Evolutionary conservation across 2,329 filamentous ascomycete genomes (phyloP).

Genomic region (Diaporthe capsici): DNA sequence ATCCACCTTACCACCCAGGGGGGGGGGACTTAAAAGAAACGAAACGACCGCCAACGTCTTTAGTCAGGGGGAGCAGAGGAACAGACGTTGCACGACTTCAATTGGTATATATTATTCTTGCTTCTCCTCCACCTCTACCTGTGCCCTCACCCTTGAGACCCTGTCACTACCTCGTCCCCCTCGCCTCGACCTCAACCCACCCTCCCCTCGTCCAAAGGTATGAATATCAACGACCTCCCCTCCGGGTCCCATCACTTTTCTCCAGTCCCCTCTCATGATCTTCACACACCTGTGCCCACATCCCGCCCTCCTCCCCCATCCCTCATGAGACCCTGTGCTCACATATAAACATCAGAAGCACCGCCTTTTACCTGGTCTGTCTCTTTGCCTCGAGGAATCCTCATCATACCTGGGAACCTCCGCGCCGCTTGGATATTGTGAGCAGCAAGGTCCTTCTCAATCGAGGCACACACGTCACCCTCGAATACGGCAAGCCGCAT

Average conservation of each 20-base stretch:
- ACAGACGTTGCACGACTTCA: conserved; percentile 34
- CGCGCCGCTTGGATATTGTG: conserved; percentile 29
- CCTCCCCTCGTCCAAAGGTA: conserved; percentile 31
- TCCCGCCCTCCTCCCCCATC: conserved; percentile 1
- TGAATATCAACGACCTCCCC: conserved; percentile 29
- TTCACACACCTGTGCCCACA: conserved; percentile 4
- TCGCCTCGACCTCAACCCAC: conserved; percentile 25
- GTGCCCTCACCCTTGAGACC: conserved; percentile 25
- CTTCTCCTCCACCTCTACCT: conserved; percentile 24
- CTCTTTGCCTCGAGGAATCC: conserved; percentile 11
- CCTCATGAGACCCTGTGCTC: conserved; percentile 31
- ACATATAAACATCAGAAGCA: conserved; percentile 32
- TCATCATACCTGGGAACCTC: conserved; percentile 28
- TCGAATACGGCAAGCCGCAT: conserved; percentile 35
- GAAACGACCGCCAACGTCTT: conserved; percentile 34
- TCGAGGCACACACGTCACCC: conserved; percentile 27
- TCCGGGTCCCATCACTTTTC: background rate
- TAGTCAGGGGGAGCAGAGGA: conserved; percentile 31
- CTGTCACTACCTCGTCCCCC: conserved; percentile 21
- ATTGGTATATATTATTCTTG: conserved; percentile 32
- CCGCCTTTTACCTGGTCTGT: conserved; percentile 4
- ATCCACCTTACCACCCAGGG: conserved; percentile 29
- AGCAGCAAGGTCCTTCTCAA: conserved; percentile 28
- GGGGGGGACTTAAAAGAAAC: conserved; percentile 33
- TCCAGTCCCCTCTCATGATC: conserved; percentile 20